Evolutionary conservation across 1,284 basidiomycete genomes (phyloP).

Genomic region (Irpex sp.): DNA sequence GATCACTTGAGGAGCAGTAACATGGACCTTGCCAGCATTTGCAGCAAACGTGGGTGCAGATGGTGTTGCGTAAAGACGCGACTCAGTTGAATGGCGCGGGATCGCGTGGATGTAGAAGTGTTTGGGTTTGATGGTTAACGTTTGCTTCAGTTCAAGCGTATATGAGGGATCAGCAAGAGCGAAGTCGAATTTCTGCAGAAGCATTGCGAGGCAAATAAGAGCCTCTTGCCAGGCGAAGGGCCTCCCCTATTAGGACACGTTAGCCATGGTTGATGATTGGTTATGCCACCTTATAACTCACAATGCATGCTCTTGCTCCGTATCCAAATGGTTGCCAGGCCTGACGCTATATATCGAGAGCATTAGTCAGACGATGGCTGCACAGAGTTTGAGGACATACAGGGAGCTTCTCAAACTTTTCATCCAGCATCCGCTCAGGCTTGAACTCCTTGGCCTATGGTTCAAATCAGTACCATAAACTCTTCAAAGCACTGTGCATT

Average conservation of each 20-base stretch:
- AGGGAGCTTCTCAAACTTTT: constrained; percentile 39
- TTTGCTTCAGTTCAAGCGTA: constrained; percentile 35
- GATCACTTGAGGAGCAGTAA: neutral
- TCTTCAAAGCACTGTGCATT: no score
- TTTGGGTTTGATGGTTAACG: constrained; percentile 44
- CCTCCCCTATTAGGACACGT: constrained; percentile 24
- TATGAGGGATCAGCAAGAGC: constrained; percentile 38
- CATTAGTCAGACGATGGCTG: neutral
- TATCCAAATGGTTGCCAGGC: constrained; percentile 44
- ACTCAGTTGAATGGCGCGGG: constrained; percentile 22
- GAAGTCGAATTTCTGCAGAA: constrained; percentile 42
- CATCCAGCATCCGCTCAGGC: constrained; percentile 46
- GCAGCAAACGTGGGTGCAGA: neutral
- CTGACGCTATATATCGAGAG: constrained; percentile 25
- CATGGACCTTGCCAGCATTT: neutral
- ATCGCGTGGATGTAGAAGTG: constrained; percentile 36
- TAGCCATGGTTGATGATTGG: neutral
- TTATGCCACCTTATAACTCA: constrained; percentile 12
- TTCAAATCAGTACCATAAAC: no score
- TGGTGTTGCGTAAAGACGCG: constrained; percentile 5
- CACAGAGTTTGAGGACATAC: constrained; percentile 19
- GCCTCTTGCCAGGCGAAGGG: constrained; percentile 47
- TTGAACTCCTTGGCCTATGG: constrained; percentile 29
- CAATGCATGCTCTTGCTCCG: constrained; percentile 38
- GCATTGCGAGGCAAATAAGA: constrained; percentile 32